Percentiles rank a stretch among this genome's conserved stretches.
Conservation (phyloP, 1,284 basidiomycete genomes). For the Papiliotrema flavescens region DNA sequence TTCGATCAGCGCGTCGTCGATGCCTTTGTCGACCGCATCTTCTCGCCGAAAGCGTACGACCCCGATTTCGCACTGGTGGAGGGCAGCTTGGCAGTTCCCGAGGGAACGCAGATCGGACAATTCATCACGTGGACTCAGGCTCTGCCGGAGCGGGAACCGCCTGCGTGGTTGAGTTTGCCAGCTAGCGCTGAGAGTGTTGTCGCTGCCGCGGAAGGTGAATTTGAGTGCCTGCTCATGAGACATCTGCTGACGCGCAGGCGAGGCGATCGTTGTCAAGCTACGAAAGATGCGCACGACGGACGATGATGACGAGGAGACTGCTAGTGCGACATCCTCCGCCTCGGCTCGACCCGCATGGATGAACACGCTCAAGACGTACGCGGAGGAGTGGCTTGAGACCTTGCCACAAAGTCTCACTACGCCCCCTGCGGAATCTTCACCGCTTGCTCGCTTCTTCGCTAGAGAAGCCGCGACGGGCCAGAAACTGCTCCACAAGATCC, state of each 20-base stretch:
- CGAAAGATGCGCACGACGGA: conserved; percentile 91
- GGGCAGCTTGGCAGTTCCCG: conserved; percentile 68
- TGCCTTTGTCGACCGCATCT: conserved; percentile 83
- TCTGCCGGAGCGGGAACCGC: conserved; percentile 85
- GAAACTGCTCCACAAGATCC: conserved; percentile 70
- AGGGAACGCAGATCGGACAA: conserved; percentile 84
- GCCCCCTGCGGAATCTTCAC: conserved; percentile 54
- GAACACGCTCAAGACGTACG: conserved; percentile 72
- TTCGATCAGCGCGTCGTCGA: conserved; percentile 89
- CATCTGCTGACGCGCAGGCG: conserved; percentile 56
- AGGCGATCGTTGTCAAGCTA: conserved; percentile 74
- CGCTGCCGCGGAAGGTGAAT: conserved; percentile 78
- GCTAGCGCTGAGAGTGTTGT: conserved; percentile 86
- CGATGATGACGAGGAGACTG: conserved; percentile 71
- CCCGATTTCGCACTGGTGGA: conserved; percentile 80
- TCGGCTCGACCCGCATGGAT: conserved; percentile 88
- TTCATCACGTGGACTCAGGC: conserved; percentile 83
- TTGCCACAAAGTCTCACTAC: conserved; percentile 56
- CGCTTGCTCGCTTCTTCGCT: conserved; percentile 78
- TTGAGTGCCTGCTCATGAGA: not conserved
- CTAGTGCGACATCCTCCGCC: conserved; percentile 55
- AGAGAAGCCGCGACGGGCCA: conserved; percentile 80
- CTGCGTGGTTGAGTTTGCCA: conserved; percentile 86
- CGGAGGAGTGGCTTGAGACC: conserved; percentile 72
- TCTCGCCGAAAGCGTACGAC: conserved; percentile 82